These are phyloP conservation scores for Hypomyces rosellus DNA, from an alignment of 2,329 filamentous ascomycete species.

Conservation along the genomic window DNA sequence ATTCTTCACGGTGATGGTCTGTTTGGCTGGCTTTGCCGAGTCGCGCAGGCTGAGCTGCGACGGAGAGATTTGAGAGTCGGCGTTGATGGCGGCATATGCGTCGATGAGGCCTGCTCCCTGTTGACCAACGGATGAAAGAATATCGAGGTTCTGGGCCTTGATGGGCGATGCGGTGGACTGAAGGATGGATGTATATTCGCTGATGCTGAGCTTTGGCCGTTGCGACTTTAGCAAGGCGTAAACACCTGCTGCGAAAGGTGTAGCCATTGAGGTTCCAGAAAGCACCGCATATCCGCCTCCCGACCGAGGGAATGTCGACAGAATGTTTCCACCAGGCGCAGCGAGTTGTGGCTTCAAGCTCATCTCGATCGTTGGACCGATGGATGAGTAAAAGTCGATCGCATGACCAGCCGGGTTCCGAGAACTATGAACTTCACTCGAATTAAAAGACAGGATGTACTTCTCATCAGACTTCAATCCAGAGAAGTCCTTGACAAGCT, in stretches of 20 bases:
- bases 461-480: too few species aligned
- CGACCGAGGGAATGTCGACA: slow-evolving; percentile 39
- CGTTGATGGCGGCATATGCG: slow-evolving; percentile 1
- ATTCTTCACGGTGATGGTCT: slow-evolving; percentile 7
- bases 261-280: slow-evolving; percentile 43
- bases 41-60: neutral
- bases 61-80: neutral
- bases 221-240: slow-evolving; percentile 26
- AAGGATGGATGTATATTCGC: neutral
- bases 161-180: neutral
- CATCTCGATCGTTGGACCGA: slow-evolving; percentile 38
- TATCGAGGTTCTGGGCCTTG: neutral
- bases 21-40: neutral
- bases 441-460: slow-evolving; percentile 1
- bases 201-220: neutral
- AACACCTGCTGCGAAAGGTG: slow-evolving; percentile 35
- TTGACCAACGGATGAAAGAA: neutral
- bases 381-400: slow-evolving; percentile 15
- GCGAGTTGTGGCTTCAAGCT: slow-evolving; percentile 34
- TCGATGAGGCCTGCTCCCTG: slow-evolving; percentile 6
- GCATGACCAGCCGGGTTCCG: neutral
- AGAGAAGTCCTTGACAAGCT: too few species aligned
- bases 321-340: slow-evolving; percentile 34
- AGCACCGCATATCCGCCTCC: slow-evolving; percentile 33
- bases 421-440: neutral